Evolutionary conservation across 495 filamentous ascomycete genomes (phyloP), one percentile per base, ranked within the genome.

Genomic region (Xylaria sp.): DNA sequence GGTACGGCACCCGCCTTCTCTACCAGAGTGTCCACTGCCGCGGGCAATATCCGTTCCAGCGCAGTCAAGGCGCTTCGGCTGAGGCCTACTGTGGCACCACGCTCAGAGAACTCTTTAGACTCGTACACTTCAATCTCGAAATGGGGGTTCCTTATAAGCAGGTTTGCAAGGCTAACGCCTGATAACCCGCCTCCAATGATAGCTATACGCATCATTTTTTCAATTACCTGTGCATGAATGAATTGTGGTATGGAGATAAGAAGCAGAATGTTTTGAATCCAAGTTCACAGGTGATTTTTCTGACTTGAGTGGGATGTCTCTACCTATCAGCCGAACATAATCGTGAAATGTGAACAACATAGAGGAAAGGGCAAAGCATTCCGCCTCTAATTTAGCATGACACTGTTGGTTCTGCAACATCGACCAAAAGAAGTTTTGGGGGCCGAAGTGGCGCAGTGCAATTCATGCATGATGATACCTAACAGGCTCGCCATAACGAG

Each of bases 141-240:
- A 57, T 73, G 66, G 15, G 67, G 24, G 53, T 73, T 64, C 58
- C 68, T 48, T 17, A 75, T 50, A 19, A 77, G 65, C n/a, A 66
- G 70, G 53, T 73, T 71, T 11, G 50, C 46, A 26, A 73, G 50
- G 19, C 70, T 73, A 19, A 66, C 73, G 7, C 75, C 75, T 26
- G 75, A 73, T 19, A 77, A 37, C n/a, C 75, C 75, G 19, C 75
- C 75, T 50, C 75, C 75, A 58, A 71, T 68, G 50, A 77, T 77
- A 35, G 75, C 75, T 55, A 55, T 55, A 29, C 50, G 50, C 50
- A 29, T 55, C 24, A 55, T 55, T 17, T 29, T 1, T 55, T 55
- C 50, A 29, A 29, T 55, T 12, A 12, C 50, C 50, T 55, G 8
- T 55, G 35, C 35, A 3, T 37, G 44, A 48, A 48, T 48, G 44